These are phyloP conservation scores for Secale cereale DNA, from an alignment of 176 grass and related monocot genomes.

Conservation along the genomic window DNA sequence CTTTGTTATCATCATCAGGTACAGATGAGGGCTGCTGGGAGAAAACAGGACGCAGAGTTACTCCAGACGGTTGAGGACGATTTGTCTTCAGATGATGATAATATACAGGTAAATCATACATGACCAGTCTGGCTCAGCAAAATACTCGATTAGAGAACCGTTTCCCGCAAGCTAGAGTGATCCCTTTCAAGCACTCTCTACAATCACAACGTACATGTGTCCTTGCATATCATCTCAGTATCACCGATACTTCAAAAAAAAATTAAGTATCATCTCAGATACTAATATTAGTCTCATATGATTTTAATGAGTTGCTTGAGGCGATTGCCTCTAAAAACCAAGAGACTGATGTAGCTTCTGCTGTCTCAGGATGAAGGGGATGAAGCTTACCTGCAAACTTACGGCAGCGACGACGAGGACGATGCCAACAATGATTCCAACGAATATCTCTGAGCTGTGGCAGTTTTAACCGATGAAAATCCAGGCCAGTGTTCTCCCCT, in stretches of 20 bases:
- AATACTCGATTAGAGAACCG: not conserved
- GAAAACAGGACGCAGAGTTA: conserved; percentile 34
- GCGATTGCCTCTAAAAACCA: not conserved
- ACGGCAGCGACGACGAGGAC: conserved; percentile 49
- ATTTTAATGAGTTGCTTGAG: not conserved
- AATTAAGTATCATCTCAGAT: too few relatives aligned
- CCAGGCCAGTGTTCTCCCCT: not conserved
- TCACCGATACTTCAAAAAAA: conserved; percentile 2
- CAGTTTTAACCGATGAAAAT: not conserved
- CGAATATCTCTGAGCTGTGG: conserved; percentile 31
- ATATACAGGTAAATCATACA: conserved; percentile 54
- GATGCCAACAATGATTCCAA: conserved; percentile 24
- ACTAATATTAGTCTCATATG: not conserved
- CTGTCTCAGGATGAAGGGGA: conserved; percentile 75
- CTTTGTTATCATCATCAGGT: conserved; percentile 34
- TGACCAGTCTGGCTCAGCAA: not conserved
- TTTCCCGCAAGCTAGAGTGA: not conserved
- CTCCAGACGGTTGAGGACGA: conserved; percentile 41
- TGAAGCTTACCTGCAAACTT: conserved; percentile 85
- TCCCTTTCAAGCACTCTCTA: not conserved
- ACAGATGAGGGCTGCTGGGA: conserved; percentile 37
- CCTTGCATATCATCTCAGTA: not conserved
- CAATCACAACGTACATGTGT: not conserved
- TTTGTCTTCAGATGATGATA: conserved; percentile 35
- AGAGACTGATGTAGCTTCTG: conserved; percentile 25